These are phyloP conservation scores for Spencermartinsiella ligniputridi DNA, from an alignment of 1,139 yeast species.

Conservation along the genomic window DNA sequence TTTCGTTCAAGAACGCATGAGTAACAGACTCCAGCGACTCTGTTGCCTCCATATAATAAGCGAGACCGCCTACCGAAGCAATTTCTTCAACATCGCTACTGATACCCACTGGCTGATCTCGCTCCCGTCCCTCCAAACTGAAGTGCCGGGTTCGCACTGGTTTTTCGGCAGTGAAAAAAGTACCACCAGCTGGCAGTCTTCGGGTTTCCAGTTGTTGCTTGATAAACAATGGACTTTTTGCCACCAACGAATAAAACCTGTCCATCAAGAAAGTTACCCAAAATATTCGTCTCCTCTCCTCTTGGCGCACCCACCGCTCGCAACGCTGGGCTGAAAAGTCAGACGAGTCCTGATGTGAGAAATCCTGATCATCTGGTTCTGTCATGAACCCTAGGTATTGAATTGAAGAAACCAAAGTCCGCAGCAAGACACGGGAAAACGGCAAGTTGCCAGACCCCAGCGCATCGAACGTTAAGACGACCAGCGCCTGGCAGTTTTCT, in stretches of 20 bases:
- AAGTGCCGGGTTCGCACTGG: conserved; percentile 17
- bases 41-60: conserved; percentile 23
- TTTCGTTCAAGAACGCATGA: conserved; percentile 13
- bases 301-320: conserved; percentile 16
- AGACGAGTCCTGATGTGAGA: conserved; percentile 13
- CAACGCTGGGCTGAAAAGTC: conserved; percentile 7
- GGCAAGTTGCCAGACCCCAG: conserved; percentile 20
- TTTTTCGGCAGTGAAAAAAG: conserved; percentile 12
- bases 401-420: conserved; percentile 13
- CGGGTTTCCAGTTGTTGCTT: conserved; percentile 10
- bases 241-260: conserved; percentile 23
- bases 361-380: conserved; percentile 2
- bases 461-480: conserved; percentile 23
- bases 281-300: conserved; percentile 22
- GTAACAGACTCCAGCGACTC: conserved; percentile 19
- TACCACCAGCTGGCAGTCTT: conserved; percentile 18
- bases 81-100: conserved; percentile 9
- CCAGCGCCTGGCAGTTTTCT: conserved; percentile 22
- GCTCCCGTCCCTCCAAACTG: conserved; percentile 11
- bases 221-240: not conserved
- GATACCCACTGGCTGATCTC: conserved; percentile 3
- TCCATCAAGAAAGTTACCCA: conserved; percentile 24
- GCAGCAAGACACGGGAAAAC: conserved; percentile 16
- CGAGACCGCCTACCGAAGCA: conserved; percentile 20
- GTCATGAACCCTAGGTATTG: conserved; percentile 11